Conservation (phyloP, 148 eudicot species). For the Hydrangea macrophylla region DNA sequence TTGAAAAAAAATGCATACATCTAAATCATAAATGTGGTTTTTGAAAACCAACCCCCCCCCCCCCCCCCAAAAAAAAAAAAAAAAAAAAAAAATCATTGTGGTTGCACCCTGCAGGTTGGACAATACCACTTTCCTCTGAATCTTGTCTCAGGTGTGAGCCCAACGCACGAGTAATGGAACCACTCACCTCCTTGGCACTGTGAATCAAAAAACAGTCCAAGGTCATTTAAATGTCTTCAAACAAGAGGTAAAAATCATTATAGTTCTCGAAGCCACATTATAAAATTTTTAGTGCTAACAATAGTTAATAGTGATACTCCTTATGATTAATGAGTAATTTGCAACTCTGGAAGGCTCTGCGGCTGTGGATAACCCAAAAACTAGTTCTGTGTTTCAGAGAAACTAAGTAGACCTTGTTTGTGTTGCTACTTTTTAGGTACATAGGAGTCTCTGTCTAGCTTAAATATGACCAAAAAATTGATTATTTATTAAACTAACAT, state of each 20-base stretch:
- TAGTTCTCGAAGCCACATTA: no score
- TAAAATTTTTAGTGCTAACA: background rate
- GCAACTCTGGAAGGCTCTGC: background rate
- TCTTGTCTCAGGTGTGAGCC: slow-evolving; percentile 89
- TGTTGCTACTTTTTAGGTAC: no score
- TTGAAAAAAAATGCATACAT: background rate
- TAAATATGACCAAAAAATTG: no score
- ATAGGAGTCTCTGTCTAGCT: no score
- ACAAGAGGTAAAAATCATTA: background rate
- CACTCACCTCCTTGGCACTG: slow-evolving; percentile 99
- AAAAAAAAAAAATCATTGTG: no score
- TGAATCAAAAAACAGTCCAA: background rate
- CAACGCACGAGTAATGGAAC: slow-evolving; percentile 96
- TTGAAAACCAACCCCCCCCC: no score
- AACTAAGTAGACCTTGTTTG: no score
- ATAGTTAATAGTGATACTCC: slow-evolving; percentile 1
- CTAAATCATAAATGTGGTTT: no score
- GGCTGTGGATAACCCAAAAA: background rate
- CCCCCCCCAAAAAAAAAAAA: no score
- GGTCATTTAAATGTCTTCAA: background rate
- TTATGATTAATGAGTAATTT: background rate
- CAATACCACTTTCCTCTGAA: slow-evolving; percentile 98
- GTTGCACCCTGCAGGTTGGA: slow-evolving; percentile 86
- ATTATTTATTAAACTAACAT: no score
- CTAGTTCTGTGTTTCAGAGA: no score